Evolutionary conservation across 768 basidiomycete species (phyloP).

Genomic region (Macrolepiota fuliginosa): DNA sequence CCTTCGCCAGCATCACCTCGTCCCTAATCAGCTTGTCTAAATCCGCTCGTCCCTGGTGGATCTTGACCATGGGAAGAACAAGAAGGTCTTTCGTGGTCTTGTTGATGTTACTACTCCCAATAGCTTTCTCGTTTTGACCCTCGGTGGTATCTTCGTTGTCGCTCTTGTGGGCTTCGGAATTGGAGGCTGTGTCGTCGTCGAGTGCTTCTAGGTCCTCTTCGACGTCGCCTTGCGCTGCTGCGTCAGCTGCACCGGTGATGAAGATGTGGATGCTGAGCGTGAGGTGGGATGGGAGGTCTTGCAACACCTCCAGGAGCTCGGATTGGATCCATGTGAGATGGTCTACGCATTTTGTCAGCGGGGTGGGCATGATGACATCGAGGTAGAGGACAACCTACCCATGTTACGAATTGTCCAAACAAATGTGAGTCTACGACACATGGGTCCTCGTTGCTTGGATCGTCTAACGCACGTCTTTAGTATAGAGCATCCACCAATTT

Average conservation of each 20-base stretch:
- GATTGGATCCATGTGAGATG: slow-evolving; percentile 47
- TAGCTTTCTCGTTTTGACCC: slow-evolving; percentile 10
- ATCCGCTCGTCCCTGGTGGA: slow-evolving; percentile 34
- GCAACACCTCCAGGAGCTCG: slow-evolving; percentile 29
- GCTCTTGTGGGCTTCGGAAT: not conserved
- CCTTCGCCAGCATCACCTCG: slow-evolving; percentile 33
- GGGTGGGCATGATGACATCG: no score
- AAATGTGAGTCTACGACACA: slow-evolving; percentile 33
- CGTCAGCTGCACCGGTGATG: slow-evolving; percentile 28
- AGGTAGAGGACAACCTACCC: slow-evolving; percentile 29
- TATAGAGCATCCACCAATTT: not conserved
- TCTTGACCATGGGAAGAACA: slow-evolving; percentile 7
- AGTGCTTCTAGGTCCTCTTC: slow-evolving; percentile 17
- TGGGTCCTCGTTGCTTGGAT: slow-evolving; percentile 20
- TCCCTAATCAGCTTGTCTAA: slow-evolving; percentile 31
- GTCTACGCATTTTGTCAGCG: slow-evolving; percentile 20
- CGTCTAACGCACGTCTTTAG: slow-evolving; percentile 20
- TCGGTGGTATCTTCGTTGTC: slow-evolving; percentile 21
- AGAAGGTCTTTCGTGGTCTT: slow-evolving; percentile 1
- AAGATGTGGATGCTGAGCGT: slow-evolving; percentile 38
- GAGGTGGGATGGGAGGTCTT: slow-evolving; percentile 26
- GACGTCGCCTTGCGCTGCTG: not conserved
- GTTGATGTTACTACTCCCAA: slow-evolving; percentile 15
- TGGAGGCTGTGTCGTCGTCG: slow-evolving; percentile 21
- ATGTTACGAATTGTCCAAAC: slow-evolving; percentile 44